phyloP scores from a whole-genome alignment of 2,329 filamentous ascomycete species.

The Lecanicillium sp. region DNA sequence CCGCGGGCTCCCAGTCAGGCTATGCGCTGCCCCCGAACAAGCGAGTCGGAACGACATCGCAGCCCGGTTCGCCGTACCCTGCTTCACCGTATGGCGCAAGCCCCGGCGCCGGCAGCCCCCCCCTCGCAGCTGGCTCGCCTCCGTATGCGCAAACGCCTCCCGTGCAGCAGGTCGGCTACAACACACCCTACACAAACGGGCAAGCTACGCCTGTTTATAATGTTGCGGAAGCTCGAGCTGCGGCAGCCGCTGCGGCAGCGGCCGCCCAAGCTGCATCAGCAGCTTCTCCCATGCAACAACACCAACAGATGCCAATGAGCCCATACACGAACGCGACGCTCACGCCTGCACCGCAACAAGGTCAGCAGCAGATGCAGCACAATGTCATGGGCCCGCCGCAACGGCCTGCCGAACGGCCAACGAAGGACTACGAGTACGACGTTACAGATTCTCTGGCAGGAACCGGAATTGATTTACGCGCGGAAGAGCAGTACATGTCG shows the following conservation, averaged over 20 bases:
- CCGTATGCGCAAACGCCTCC: slow-evolving; percentile 30
- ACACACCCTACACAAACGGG: slow-evolving; percentile 34
- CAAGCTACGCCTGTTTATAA: slow-evolving; percentile 30
- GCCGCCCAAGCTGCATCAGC: slow-evolving; percentile 29
- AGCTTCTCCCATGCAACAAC: slow-evolving; percentile 29
- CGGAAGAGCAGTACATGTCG: slow-evolving; percentile 78
- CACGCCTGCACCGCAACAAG: slow-evolving; percentile 22
- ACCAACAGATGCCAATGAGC: slow-evolving; percentile 24
- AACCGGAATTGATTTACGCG: slow-evolving; percentile 79
- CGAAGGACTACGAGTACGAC: slow-evolving; percentile 62
- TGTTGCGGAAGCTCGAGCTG: slow-evolving; percentile 29
- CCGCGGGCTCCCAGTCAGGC: slow-evolving; percentile 47
- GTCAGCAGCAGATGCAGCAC: slow-evolving; percentile 12
- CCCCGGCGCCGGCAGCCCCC: slow-evolving; percentile 37
- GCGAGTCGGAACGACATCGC: slow-evolving; percentile 58
- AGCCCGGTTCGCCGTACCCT: slow-evolving; percentile 58
- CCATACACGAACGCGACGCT: slow-evolving; percentile 26
- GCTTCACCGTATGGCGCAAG: slow-evolving; percentile 45
- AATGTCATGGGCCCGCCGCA: slow-evolving; percentile 51
- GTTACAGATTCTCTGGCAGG: slow-evolving; percentile 77
- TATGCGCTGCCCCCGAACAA: slow-evolving; percentile 64
- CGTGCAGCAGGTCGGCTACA: slow-evolving; percentile 25
- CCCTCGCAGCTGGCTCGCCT: slow-evolving; percentile 31
- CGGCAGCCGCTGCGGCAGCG: slow-evolving; percentile 17
- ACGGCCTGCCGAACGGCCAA: slow-evolving; percentile 55